Evolutionary conservation across 352 stramenopile genomes (phyloP), one percentile per base, ranked within the genome.

Genomic region (Phytophthora capsici): DNA sequence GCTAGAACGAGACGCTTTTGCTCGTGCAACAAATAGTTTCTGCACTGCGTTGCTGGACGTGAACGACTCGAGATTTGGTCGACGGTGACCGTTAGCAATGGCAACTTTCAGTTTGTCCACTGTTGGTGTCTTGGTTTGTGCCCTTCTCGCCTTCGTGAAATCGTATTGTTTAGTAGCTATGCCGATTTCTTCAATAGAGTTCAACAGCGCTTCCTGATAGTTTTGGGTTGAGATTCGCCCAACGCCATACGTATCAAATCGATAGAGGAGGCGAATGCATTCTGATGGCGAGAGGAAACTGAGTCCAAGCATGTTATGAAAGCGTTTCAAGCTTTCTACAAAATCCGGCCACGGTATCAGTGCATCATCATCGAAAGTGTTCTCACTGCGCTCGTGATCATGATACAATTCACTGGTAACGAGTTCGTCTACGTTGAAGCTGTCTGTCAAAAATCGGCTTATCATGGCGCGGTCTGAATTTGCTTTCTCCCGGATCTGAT

Each of bases 181-280:
- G 36, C 55, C 37, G 9, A 73, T 66, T 2, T 66, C 49, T 6
- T 55, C 57, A 17, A 78, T 14, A 4, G 57, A 17, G 14, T 48
- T 20, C 5, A 75, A 36, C 3, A 79, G 12, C 7, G 34, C 20
- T 7, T 57, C 44, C 4, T 62, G 26, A 40, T 78, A 84, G 2
- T 43, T 36, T 7, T 40, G 41, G 3, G 25, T 43, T 4, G 63
- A 52, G 22, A 84, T 72, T n/a, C 36, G n/a, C 10, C 76, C 76
- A 23, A 47, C 49, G 19, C 73, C 72, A 3, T 5, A 17, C 7
- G 41, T 22, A 25, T 84, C 76, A 23, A 84, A 84, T 22, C 73
- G 76, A 63, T 84, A 82, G 7, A 84, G 47, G 2, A 84, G 44
- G 20, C 73, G 71, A 17, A 73, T 82, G 38, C 57, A 76, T n/a